phyloP scores from a whole-genome alignment of 129 eudicot species.

The Lactuca saligna region DNA sequence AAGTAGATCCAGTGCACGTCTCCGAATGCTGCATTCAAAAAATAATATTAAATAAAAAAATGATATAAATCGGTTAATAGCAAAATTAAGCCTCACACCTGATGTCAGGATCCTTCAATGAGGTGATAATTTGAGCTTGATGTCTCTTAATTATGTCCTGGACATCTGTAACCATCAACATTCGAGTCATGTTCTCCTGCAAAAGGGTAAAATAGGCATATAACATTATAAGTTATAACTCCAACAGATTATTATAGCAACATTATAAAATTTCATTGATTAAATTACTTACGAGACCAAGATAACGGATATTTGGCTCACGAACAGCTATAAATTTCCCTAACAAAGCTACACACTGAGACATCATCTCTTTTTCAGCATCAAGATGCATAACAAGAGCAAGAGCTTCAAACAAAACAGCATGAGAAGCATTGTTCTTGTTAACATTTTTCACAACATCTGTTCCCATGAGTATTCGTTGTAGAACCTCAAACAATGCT shows the following conservation, averaged over 20 bases:
- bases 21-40: constrained; percentile 60
- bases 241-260: constrained; percentile 32
- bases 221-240: not conserved
- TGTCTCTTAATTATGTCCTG: constrained; percentile 92
- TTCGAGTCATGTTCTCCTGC: constrained; percentile 99
- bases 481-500: constrained; percentile 94
- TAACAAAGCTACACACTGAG: constrained; percentile 95
- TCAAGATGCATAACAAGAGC: constrained; percentile 99
- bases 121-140: constrained; percentile 96
- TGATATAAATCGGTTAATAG: constrained; percentile 5
- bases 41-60: constrained; percentile 7
- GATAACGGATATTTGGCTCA: constrained; percentile 95
- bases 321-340: constrained; percentile 99
- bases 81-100: constrained; percentile 50
- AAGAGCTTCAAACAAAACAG: constrained; percentile 98
- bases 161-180: constrained; percentile 98
- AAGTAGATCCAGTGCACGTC: constrained; percentile 95
- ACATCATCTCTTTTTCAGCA: constrained; percentile 99
- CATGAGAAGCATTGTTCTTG: constrained; percentile 99
- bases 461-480: constrained; percentile 90
- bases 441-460: constrained; percentile 98
- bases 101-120: constrained; percentile 97
- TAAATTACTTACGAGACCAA: constrained; percentile 77
- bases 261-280: not conserved
- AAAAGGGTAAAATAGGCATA: constrained; percentile 13